These are phyloP conservation scores for Sphaerulina musiva DNA, from an alignment of 2,329 filamentous ascomycete species.

Conservation along the genomic window DNA sequence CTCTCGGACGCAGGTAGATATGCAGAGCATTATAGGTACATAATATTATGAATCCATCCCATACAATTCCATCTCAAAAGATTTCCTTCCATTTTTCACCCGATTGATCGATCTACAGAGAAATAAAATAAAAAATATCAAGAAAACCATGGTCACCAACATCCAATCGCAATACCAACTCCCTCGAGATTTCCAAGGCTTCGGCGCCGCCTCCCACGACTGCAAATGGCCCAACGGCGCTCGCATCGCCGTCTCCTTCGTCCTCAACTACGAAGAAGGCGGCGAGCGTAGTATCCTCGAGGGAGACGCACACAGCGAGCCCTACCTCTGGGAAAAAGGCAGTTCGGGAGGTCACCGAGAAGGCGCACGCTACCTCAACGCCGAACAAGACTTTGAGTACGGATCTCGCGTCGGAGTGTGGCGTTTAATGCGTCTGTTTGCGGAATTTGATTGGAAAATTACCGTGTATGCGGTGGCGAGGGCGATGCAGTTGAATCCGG, in stretches of 20 bases:
- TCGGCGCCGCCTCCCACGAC: slow-evolving; percentile 22
- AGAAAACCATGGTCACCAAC: slow-evolving; percentile 27
- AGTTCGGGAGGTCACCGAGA: slow-evolving; percentile 22
- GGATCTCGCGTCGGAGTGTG: slow-evolving; percentile 35
- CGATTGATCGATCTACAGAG: too few species aligned
- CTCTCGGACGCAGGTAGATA: neutral
- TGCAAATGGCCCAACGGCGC: slow-evolving; percentile 38
- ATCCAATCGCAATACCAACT: slow-evolving; percentile 34
- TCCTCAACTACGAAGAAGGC: slow-evolving; percentile 44
- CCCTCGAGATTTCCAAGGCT: slow-evolving; percentile 36
- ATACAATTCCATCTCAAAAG: neutral
- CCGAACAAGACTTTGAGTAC: slow-evolving; percentile 43
- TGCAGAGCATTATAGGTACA: neutral
- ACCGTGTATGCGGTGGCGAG: slow-evolving; percentile 40
- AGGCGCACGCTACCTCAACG: slow-evolving; percentile 39
- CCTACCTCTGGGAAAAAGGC: slow-evolving; percentile 37
- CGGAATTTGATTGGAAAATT: slow-evolving; percentile 40
- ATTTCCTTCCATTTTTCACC: neutral
- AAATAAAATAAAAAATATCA: neutral
- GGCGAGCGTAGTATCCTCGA: slow-evolving; percentile 37
- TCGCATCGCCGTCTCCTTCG: slow-evolving; percentile 33
- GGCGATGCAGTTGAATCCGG: slow-evolving; percentile 39
- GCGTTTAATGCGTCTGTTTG: slow-evolving; percentile 39
- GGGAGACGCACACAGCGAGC: slow-evolving; percentile 38
- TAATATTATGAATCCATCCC: neutral